Evolutionary conservation across 2,329 filamentous ascomycete species (phyloP).

Genomic region (Nakataea oryzae): DNA sequence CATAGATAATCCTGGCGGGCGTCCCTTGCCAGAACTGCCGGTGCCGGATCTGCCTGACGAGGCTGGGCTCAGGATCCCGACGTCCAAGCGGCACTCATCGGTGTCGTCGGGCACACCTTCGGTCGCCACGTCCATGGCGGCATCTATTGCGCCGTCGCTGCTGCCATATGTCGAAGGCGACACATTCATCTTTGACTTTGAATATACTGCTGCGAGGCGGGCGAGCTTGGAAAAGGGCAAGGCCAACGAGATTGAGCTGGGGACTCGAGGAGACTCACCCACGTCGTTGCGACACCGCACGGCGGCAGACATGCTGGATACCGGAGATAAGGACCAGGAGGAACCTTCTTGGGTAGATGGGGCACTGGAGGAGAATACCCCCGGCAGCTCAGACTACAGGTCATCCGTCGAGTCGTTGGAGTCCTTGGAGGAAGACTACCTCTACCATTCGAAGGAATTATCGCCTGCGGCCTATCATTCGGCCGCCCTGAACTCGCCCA

Average conservation of each 20-base stretch:
- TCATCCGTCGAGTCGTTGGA: background rate
- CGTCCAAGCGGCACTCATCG: background rate
- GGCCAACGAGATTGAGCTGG: background rate
- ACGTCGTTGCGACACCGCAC: background rate
- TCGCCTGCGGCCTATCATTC: background rate
- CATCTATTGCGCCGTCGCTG: constrained; percentile 8
- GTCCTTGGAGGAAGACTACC: background rate
- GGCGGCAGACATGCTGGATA: too few species aligned
- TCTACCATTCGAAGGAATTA: background rate
- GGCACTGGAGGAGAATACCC: background rate
- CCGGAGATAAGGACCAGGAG: background rate
- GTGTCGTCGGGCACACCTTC: background rate
- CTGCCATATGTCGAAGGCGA: constrained; percentile 6
- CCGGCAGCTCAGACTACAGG: background rate
- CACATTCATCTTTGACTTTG: background rate
- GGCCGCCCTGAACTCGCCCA: background rate
- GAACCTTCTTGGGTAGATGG: background rate
- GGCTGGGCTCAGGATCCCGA: constrained; percentile 28
- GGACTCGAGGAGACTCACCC: background rate
- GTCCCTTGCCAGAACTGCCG: constrained; percentile 19
- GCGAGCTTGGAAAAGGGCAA: background rate
- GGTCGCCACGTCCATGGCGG: background rate
- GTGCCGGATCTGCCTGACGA: constrained; percentile 49
- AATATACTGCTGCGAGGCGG: background rate
- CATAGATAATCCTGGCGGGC: constrained; percentile 12